Evolutionary conservation across 202 grass and related monocot species (phyloP), one percentile per base, ranked within the genome.

Genomic region (Brachypodium distachyon): DNA sequence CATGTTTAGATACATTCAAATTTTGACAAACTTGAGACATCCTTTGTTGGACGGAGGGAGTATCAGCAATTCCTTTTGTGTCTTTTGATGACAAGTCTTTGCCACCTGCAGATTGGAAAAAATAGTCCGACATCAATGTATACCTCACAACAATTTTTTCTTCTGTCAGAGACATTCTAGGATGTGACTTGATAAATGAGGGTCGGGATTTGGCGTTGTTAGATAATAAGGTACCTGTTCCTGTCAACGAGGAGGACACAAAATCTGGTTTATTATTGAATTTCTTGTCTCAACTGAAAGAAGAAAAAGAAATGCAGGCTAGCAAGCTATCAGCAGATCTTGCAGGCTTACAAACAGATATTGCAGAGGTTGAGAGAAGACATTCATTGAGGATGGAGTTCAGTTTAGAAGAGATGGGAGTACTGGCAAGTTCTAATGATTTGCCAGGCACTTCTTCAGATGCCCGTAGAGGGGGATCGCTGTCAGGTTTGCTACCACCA

Each of bases 161-260:
- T 39, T 80, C 83, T 42, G 22, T 36, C 81, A 99, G 96, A 84
- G 96, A 99, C 68, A 76, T 99, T 87, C 75, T 89, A 73, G 71
- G 85, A 72, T 88, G 77, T 57, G 92, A 99, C 61, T 89, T 99
- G 33, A 79, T 99, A 87, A 93, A 76, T 72, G 89, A 85, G 80
- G 70, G 67, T 21, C 86, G 74, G 46, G 82, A 95, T 71, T 75
- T 89, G 55, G 82, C 78, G 43, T 63, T 83, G 60, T 76, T 89
- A 81, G 87, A 91, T 84, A n/a, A n/a, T n/a, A 62, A 92, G 59
- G 38, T 83, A 43, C 74, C 80, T 28, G 74, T 49, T 44, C 81
- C 80, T 43, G 72, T 83, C 41, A 78, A 85, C 53, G 92, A 96
- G 87, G 83, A 90, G 60, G 96, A 96, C 42, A 40, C 78, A 18